Evolutionary conservation across 805 yeast species (phyloP).

Genomic region (Metschnikowia cerradonensis): DNA sequence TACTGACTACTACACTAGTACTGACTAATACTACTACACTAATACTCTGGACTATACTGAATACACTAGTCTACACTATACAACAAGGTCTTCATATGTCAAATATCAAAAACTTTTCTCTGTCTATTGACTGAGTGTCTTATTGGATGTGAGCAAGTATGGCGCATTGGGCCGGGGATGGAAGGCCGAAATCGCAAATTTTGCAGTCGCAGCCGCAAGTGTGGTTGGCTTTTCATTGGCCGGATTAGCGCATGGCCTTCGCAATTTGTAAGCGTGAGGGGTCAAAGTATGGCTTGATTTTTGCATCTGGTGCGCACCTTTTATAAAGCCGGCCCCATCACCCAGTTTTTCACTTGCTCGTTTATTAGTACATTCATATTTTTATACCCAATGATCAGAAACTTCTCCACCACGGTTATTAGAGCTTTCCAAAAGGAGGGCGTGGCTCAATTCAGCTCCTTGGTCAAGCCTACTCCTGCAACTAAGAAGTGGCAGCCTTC

Average conservation of each 20-base stretch:
- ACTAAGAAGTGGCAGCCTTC: constrained; percentile 36
- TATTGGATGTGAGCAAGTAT: no score
- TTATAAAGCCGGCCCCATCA: not conserved
- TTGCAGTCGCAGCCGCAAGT: constrained; percentile 1
- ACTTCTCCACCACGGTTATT: constrained; percentile 20
- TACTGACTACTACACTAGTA: no score
- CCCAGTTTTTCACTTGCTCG: not conserved
- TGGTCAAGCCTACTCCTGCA: constrained; percentile 19
- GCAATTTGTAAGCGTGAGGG: constrained; percentile 2
- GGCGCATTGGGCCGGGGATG: not conserved
- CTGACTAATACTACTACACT: no score
- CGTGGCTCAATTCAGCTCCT: constrained; percentile 23
- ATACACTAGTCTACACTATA: no score
- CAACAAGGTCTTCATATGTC: no score
- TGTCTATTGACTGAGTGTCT: not conserved
- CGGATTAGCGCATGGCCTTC: not conserved
- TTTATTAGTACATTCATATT: no score
- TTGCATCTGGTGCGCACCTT: constrained; percentile 1
- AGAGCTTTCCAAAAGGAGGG: constrained; percentile 29
- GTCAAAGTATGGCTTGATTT: constrained; percentile 2
- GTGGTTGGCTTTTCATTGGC: not conserved
- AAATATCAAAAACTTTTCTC: no score
- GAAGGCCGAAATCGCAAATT: not conserved
- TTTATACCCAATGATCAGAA: constrained; percentile 18
- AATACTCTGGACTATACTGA: no score